Evolutionary conservation across 1,139 yeast genomes (phyloP), one percentile per base, ranked within the genome.

Genomic region (Taphrina flavorubra): DNA sequence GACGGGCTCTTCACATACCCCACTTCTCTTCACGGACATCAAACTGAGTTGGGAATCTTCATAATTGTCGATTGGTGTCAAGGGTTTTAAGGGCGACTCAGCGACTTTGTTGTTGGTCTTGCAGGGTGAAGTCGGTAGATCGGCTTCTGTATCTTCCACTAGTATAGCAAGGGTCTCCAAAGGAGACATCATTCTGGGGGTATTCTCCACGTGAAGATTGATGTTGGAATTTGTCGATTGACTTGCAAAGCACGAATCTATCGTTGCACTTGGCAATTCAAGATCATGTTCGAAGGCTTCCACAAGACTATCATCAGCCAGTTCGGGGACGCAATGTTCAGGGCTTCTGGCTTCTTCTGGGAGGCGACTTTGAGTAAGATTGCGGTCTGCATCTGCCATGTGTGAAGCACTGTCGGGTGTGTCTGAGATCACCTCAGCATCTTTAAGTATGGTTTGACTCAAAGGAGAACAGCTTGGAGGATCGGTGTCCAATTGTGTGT

Each of bases 251-350:
- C 47, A 14, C 47, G 6, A 13, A 2, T 13, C 18, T n/a, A 1
- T 16, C 8, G 8, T n/a, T 14, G 2, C 18, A 14, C n/a, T 36
- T 8, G 58, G 58, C 42, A 53, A 6, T 10, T 16, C 62, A 5
- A 58, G 39, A 25, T 58, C 40, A n/a, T 44, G 51, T 39, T 58
- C 62, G 25, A 58, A 36, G 20, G 62, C 53, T 31, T 42, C 53
- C 10, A 58, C 62, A 13, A 58, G 53, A 36, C 53, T 44, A 16
- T 58, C 62, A 14, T 58, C 62, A 6, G 18, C 53, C 39, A 58
- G 31, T 44, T 20, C 39, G 14, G 62, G 62, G 1, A 58, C 58
- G 7, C 13, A 8, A n/a, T 7, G 14, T 3, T 53, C 42, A 18
- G 8, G 31, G 34, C 31, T 25, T 25, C 31, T 25, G 31, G 31